phyloP scores from a whole-genome alignment of 192 early-diverging fungal species.

The Backusella psychrophila region DNA sequence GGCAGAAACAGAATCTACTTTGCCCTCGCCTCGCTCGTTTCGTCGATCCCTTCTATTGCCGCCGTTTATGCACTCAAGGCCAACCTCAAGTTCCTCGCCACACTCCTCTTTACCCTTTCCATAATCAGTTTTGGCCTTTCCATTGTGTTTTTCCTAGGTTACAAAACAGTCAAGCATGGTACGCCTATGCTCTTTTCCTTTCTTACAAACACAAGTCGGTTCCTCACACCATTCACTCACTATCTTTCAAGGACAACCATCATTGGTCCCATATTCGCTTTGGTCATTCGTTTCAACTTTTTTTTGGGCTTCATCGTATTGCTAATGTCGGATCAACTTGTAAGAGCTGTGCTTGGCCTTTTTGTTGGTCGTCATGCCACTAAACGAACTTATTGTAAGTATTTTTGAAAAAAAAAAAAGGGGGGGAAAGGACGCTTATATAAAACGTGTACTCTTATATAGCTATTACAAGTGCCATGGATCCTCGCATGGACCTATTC shows the following conservation, averaged over 20 bases:
- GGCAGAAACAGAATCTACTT: constrained; percentile 33
- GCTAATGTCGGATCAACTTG: constrained; percentile 20
- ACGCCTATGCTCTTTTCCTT: constrained; percentile 18
- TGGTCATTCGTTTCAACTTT: constrained; percentile 23
- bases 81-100: constrained; percentile 13
- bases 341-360: constrained; percentile 20
- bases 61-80: constrained; percentile 13
- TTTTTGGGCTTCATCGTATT: constrained; percentile 29
- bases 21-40: constrained; percentile 8
- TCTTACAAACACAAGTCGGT: constrained; percentile 4
- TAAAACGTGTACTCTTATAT: background rate
- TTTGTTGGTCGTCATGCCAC: constrained; percentile 31
- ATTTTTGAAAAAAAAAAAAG: background rate
- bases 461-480: constrained; percentile 31
- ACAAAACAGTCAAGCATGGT: constrained; percentile 20
- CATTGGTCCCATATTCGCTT: constrained; percentile 17
- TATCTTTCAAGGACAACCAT: constrained; percentile 18
- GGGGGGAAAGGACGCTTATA: no score
- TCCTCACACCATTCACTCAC: constrained; percentile 17
- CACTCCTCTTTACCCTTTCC: constrained; percentile 14
- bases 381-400: constrained; percentile 20
- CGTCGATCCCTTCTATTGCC: constrained; percentile 7
- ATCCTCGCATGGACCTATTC: constrained; percentile 26
- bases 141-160: constrained; percentile 21
- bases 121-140: constrained; percentile 17